Percentiles rank a stretch among this genome's conserved stretches.
phyloP scores from a whole-genome alignment of 2,329 filamentous ascomycete species.

The Aaosphaeria pasadenensis region DNA sequence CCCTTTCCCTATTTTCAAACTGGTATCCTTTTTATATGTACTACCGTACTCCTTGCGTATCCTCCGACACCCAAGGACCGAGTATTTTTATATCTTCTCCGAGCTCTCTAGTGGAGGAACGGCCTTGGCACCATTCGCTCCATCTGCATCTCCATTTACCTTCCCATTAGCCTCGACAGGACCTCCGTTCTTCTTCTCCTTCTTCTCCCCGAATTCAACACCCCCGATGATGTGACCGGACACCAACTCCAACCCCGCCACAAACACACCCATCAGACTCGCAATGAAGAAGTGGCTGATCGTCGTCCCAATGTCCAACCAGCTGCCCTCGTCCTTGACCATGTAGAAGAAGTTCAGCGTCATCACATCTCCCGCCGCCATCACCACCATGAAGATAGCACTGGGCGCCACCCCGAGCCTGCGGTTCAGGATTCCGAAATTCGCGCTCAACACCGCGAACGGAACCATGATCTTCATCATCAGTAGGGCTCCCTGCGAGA shows the following conservation, averaged over 20 bases:
- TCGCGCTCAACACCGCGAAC: constrained; percentile 88
- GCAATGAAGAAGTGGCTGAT: constrained; percentile 96
- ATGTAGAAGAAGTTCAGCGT: constrained; percentile 98
- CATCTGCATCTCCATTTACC: constrained; percentile 2
- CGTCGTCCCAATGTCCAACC: constrained; percentile 95
- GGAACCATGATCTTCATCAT: constrained; percentile 89
- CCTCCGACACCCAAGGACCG: too few species aligned
- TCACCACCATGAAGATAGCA: constrained; percentile 86
- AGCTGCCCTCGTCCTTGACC: constrained; percentile 92
- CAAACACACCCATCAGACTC: constrained; percentile 84
- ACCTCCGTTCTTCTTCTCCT: constrained; percentile 2
- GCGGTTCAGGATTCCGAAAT: constrained; percentile 88
- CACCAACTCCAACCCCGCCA: constrained; percentile 79
- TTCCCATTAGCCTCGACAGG: constrained; percentile 6
- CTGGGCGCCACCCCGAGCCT: constrained; percentile 80
- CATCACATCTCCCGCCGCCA: constrained; percentile 82
- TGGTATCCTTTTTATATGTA: too few species aligned
- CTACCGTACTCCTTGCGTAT: too few species aligned
- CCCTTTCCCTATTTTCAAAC: too few species aligned
- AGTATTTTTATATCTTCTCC: too few species aligned
- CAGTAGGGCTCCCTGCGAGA: constrained; percentile 83
- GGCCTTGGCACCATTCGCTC: neutral
- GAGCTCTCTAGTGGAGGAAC: neutral
- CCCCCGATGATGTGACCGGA: constrained; percentile 81
- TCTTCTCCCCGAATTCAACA: constrained; percentile 59